Evolutionary conservation across 2,329 filamentous ascomycete genomes (phyloP), one percentile per base, ranked within the genome.

Genomic region (Diaporthe humulicola): DNA sequence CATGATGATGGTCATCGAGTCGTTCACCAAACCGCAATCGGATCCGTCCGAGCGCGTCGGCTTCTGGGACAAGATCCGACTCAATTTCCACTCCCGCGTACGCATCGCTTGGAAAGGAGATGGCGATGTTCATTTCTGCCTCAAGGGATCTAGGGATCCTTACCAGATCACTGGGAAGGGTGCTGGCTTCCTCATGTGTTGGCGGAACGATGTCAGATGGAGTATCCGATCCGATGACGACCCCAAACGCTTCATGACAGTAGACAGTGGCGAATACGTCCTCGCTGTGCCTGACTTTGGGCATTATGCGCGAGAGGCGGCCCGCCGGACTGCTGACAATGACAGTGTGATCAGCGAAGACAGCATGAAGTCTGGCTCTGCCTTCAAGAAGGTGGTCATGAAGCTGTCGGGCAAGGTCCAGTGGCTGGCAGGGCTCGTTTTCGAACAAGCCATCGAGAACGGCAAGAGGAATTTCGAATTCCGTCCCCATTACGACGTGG

Each of bases 1-100:
- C 81, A 98, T 98, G 94, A 99, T 99, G 97, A 98, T 98, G 90
- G 96, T 96, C 36, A 94, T 99, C 76, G 97, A 99, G 84, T 96
- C 94, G 3, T 98, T 99, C 82, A 98, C 96, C 0, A 99, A 99
- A 82, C 95, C 96, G 10, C 96, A 96, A 77, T 88, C 98, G 38
- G 97, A 99, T 82, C 93, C 94, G 1, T 98, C 97, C 0, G 97
- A 99, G 77, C 90, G 94, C 73, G 95, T 98, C 61, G 97, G 97
- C 4, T 99, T 99, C 86, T 99, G 97, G 97, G 97, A 99, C 85
- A 99, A 99, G 87, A 96, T 99, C 70, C 90, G 97, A 72, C 89
- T 99, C 50, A 96, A 93, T 79, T 98, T 98, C 83, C 97, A 99
- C 83, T 98, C 97, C 1, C 92, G 95, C 28, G 91, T 98, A 74